Conservation (phyloP, 495 filamentous ascomycete genomes). For the Lasiosphaeria miniovina region DNA sequence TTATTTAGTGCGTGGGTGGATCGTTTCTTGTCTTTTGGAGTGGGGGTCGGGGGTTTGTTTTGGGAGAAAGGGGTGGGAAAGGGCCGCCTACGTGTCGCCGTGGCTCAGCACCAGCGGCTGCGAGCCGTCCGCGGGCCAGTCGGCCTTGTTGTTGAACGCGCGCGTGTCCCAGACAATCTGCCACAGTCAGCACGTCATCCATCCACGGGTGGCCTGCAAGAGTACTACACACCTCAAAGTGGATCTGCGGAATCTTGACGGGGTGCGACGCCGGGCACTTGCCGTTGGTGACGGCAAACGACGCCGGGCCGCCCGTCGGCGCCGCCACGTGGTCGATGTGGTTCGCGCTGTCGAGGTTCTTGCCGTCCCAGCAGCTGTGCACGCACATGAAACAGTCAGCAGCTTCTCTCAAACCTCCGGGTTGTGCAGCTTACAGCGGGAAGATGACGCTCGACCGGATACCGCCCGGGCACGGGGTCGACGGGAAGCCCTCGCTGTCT, state of each 20-base stretch:
- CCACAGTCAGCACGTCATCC: not conserved
- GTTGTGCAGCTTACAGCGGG: constrained; percentile 35
- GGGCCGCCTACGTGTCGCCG: constrained; percentile 34
- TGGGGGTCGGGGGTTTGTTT: not conserved
- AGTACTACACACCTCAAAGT: constrained; percentile 36
- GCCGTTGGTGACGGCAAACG: constrained; percentile 40
- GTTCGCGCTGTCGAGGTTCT: constrained; percentile 50
- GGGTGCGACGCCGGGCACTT: constrained; percentile 48
- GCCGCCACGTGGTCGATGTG: constrained; percentile 49
- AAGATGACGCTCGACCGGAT: constrained; percentile 52
- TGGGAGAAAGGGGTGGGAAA: not conserved
- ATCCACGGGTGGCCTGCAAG: not conserved
- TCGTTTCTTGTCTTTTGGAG: not conserved
- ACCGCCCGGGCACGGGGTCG: constrained; percentile 38
- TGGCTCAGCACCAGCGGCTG: constrained; percentile 49
- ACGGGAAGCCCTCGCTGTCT: constrained; percentile 41
- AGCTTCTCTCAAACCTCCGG: no score
- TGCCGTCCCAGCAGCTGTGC: constrained; percentile 50
- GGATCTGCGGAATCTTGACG: constrained; percentile 48
- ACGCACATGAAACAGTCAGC: not conserved
- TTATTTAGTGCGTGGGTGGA: not conserved
- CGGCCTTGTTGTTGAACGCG: constrained; percentile 41
- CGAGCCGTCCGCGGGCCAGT: constrained; percentile 46
- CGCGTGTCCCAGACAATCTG: constrained; percentile 50
- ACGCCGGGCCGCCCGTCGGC: constrained; percentile 43